phyloP scores from a whole-genome alignment of 495 filamentous ascomycete species.

The Penicillium pulvis region DNA sequence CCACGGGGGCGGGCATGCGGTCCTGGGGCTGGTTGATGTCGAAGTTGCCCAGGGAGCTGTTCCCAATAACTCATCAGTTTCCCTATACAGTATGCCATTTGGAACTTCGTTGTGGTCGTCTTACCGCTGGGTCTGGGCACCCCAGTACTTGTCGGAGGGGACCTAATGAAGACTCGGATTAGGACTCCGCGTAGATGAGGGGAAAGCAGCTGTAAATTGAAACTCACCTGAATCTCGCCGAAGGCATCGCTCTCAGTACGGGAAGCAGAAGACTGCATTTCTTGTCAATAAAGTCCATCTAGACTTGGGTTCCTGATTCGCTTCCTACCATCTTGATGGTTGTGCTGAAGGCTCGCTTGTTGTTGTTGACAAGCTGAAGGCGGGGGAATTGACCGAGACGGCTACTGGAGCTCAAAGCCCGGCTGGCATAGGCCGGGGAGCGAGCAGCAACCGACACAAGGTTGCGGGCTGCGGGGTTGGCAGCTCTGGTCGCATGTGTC shows the following conservation, averaged over 20 bases:
- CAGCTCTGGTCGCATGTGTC: conserved; percentile 42
- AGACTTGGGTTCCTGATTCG: not conserved
- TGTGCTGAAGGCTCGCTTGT: conserved; percentile 47
- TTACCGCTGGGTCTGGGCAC: conserved; percentile 92
- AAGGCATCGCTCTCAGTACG: conserved; percentile 96
- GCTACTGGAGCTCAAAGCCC: conserved; percentile 40
- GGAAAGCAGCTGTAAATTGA: not conserved
- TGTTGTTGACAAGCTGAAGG: conserved; percentile 43
- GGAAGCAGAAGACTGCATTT: conserved; percentile 37
- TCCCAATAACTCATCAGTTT: conserved; percentile 25
- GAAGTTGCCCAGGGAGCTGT: conserved; percentile 89
- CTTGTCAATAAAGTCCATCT: not conserved
- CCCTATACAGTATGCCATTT: not conserved
- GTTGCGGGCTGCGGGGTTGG: conserved; percentile 43
- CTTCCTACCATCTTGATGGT: conserved; percentile 47
- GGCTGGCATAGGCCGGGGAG: conserved; percentile 34
- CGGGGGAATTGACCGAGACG: conserved; percentile 43
- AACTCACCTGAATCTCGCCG: conserved; percentile 74
- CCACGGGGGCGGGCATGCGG: conserved; percentile 91
- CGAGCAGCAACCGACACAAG: conserved; percentile 31
- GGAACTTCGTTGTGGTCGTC: conserved; percentile 21
- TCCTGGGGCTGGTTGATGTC: conserved; percentile 98
- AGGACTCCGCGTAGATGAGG: conserved; percentile 13
- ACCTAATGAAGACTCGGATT: conserved; percentile 54
- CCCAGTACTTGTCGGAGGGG: conserved; percentile 95